These are phyloP conservation scores for Heimioporus sp. DNA, from an alignment of 768 basidiomycete genomes.

Conservation along the genomic window DNA sequence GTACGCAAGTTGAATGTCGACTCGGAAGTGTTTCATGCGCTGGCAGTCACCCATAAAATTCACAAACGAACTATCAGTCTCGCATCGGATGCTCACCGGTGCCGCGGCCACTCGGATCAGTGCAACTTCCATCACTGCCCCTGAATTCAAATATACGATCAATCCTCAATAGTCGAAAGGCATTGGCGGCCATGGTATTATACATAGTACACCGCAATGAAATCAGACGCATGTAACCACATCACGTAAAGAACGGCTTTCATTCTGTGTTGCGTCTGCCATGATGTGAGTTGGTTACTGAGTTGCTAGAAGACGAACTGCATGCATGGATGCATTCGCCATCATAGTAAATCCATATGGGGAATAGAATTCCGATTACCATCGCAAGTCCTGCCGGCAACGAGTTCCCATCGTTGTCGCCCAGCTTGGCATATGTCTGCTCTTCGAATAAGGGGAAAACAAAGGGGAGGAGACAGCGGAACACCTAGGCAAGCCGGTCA, in stretches of 20 bases:
- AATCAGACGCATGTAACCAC: no score
- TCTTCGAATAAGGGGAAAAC: conserved; percentile 63
- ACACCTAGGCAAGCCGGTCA: no score
- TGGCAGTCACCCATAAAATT: no score
- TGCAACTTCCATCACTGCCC: no score
- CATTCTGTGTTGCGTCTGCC: no score
- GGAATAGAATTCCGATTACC: conserved; percentile 68
- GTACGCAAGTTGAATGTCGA: no score
- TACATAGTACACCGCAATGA: conserved; percentile 18
- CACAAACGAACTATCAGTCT: no score
- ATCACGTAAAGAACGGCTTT: no score
- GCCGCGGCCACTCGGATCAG: no score
- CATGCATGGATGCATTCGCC: conserved; percentile 55
- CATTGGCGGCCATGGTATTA: neutral
- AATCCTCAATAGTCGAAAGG: neutral
- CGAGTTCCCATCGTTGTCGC: conserved; percentile 68
- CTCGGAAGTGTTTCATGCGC: no score
- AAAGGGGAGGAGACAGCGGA: conserved; percentile 64
- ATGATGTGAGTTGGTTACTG: neutral
- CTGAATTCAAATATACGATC: no score
- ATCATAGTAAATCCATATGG: conserved; percentile 66
- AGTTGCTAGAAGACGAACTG: conserved; percentile 31
- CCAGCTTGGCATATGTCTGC: conserved; percentile 61
- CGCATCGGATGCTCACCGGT: no score
- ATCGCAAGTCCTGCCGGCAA: conserved; percentile 59